A percentile compares a stretch with the other conserved stretches of the same genome.
Conservation (phyloP, 305 asterid genomes). For the Fraxinus paxiana region DNA sequence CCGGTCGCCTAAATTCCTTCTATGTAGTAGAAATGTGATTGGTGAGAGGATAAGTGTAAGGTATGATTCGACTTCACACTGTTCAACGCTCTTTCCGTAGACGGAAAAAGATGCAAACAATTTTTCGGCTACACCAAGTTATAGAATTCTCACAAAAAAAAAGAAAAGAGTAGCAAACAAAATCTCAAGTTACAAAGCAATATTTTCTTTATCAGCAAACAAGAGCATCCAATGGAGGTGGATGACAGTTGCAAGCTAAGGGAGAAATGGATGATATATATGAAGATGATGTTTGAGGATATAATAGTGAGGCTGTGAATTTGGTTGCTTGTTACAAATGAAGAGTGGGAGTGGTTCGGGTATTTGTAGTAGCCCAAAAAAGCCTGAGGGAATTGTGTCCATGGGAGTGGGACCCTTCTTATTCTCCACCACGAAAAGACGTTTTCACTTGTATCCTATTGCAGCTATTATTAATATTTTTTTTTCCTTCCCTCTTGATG, state of each 20-base stretch:
- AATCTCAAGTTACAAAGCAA: background rate
- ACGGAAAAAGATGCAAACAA: background rate
- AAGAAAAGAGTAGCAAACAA: background rate
- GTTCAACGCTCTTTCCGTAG: background rate
- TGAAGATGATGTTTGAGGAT: constrained; percentile 1
- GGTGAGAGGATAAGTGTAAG: background rate
- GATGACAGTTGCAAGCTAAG: constrained; percentile 24
- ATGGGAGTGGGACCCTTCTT: constrained; percentile 21
- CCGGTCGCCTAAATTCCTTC: background rate
- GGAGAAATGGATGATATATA: constrained; percentile 2
- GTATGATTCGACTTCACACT: background rate
- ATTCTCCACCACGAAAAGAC: too few species aligned
- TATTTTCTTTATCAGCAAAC: constrained; percentile 11
- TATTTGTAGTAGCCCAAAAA: constrained; percentile 42
- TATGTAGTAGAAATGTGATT: background rate
- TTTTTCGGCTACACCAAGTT: constrained; percentile 17
- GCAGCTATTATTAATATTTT: background rate
- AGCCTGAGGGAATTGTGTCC: constrained; percentile 25
- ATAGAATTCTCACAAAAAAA: constrained; percentile 1
- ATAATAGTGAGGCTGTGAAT: constrained; percentile 4
- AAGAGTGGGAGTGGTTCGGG: constrained; percentile 22
- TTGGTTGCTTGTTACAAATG: constrained; percentile 22
- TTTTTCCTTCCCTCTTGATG: background rate
- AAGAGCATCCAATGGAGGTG: constrained; percentile 26
- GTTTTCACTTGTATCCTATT: too few species aligned